Evolutionary conservation across 83 land plant species (phyloP).

Genomic region (Picea abies): DNA sequence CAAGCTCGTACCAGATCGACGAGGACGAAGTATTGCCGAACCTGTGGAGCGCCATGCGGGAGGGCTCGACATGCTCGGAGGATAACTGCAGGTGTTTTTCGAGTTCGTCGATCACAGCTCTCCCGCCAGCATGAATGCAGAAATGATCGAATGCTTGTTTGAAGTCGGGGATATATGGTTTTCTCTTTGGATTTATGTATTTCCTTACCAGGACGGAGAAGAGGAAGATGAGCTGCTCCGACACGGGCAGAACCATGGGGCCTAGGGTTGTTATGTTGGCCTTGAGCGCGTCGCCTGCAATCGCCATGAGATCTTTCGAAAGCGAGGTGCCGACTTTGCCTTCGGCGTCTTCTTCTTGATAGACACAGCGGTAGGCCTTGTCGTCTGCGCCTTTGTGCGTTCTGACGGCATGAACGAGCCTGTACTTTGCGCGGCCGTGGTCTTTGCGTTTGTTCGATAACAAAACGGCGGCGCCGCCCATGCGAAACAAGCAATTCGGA

Average conservation of each 20-base stretch:
- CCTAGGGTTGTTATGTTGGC: conserved; percentile 9
- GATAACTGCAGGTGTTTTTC: conserved; percentile 12
- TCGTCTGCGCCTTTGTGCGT: conserved; percentile 17
- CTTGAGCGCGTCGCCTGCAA: conserved; percentile 5
- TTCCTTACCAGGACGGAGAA: background rate
- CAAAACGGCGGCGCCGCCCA: conserved; percentile 10
- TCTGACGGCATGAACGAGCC: background rate
- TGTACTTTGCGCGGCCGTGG: background rate
- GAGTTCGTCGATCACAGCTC: conserved; percentile 17
- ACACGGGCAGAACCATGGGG: background rate
- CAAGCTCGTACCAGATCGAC: conserved; percentile 24
- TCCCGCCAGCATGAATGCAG: conserved; percentile 19
- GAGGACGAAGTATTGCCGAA: conserved; percentile 19
- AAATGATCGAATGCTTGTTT: conserved; percentile 24
- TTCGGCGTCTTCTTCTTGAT: conserved; percentile 3
- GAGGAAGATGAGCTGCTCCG: conserved; percentile 18
- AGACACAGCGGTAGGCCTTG: background rate
- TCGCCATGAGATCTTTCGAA: background rate
- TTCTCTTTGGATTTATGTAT: background rate
- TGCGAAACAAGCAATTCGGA: background rate
- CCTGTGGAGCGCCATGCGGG: conserved; percentile 18
- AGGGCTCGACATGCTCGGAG: conserved; percentile 11
- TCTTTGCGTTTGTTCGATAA: background rate
- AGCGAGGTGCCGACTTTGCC: background rate
- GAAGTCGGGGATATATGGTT: conserved; percentile 18